Conservation (phyloP, 306 rosid species). For the Prunus mira region DNA sequence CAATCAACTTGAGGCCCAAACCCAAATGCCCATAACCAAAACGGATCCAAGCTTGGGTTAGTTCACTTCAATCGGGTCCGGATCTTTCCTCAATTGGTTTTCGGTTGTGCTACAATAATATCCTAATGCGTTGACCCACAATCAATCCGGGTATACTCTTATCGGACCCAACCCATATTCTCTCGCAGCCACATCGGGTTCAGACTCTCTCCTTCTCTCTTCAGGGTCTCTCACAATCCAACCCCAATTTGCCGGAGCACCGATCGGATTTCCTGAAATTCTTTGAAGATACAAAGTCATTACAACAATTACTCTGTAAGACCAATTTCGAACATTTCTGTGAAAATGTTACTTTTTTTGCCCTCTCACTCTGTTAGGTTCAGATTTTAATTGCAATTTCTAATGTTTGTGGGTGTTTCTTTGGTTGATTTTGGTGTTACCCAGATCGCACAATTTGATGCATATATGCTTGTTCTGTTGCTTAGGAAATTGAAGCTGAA, state of each 20-base stretch:
- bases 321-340: not conserved
- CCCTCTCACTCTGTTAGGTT: not conserved
- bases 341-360: not conserved
- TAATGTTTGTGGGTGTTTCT: not conserved
- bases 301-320: conserved; percentile 22
- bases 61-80: not conserved
- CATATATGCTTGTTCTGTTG: not conserved
- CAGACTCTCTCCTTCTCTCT: conserved; percentile 7
- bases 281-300: not conserved
- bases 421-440: conserved; percentile 4
- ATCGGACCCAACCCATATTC: conserved; percentile 55
- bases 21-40: not conserved
- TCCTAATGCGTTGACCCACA: conserved; percentile 1
- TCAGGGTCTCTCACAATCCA: conserved; percentile 31
- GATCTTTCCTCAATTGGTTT: not conserved
- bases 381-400: not conserved
- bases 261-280: conserved; percentile 34
- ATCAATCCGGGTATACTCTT: conserved; percentile 12
- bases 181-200: conserved; percentile 38
- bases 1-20: not conserved
- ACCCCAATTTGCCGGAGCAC: conserved; percentile 42
- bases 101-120: not conserved
- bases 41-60: not conserved
- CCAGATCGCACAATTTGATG: conserved; percentile 4
- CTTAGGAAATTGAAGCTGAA: not conserved